Percentiles rank a stretch among this genome's conserved stretches.
phyloP scores from a whole-genome alignment of 129 eudicot species.

The sunflower (Helianthus annuus) region HanXRQr2.0-SUNRISE NC_035449.2:116425201-116425700 shows the following conservation, averaged over 20 bases:
- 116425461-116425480: background rate
- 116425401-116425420: background rate
- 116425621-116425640: too few species aligned
- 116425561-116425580: too few species aligned
- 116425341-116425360: conserved; percentile 40
- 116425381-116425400: background rate
- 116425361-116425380: background rate
- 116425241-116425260: conserved; percentile 60
- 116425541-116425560: too few species aligned
- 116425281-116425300: conserved; percentile 58
- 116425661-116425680: too few species aligned
- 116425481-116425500: background rate
- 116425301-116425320: conserved; percentile 72
- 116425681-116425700: too few species aligned
- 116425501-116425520: too few species aligned
- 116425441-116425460: background rate
- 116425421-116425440: background rate
- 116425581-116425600: too few species aligned
- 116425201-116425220: conserved; percentile 45
- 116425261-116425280: conserved; percentile 68
- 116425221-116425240: conserved; percentile 48
- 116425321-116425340: conserved; percentile 48
- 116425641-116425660: too few species aligned
- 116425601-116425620: too few species aligned
- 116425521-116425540: too few species aligned